Percentiles rank a stretch among this genome's conserved stretches.
phyloP scores from a whole-genome alignment of 2,329 filamentous ascomycete species.

The Colletotrichum sp. region DNA sequence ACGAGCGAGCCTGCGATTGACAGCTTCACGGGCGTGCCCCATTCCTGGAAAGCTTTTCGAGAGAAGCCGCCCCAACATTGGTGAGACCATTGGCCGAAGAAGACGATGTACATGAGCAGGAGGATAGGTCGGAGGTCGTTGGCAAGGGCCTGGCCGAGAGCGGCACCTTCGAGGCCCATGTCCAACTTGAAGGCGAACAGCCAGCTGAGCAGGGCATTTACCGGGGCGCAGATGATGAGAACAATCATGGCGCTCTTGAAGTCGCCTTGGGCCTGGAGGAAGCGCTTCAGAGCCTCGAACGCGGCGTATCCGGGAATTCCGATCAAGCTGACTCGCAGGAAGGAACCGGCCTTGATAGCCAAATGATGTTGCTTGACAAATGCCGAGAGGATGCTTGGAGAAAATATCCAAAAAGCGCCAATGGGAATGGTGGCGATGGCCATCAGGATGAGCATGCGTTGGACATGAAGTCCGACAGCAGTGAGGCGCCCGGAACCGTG shows the following conservation, averaged over 20 bases:
- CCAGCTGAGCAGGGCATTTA: constrained; percentile 55
- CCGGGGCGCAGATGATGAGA: constrained; percentile 49
- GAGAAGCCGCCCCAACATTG: constrained; percentile 51
- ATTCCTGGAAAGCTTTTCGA: constrained; percentile 36
- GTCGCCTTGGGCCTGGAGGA: constrained; percentile 59
- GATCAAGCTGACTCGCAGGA: constrained; percentile 51
- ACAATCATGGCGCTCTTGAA: constrained; percentile 54
- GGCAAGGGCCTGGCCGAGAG: constrained; percentile 52
- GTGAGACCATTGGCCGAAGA: constrained; percentile 43
- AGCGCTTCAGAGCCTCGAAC: constrained; percentile 60
- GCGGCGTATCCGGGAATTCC: constrained; percentile 57
- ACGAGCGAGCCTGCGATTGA: constrained; percentile 43
- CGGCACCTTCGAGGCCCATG: constrained; percentile 56
- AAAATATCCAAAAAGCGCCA: constrained; percentile 51
- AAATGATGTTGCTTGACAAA: constrained; percentile 52
- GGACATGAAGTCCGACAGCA: constrained; percentile 56
- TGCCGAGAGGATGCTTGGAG: constrained; percentile 47
- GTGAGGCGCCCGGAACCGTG: constrained; percentile 52
- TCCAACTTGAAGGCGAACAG: constrained; percentile 45
- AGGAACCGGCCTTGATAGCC: constrained; percentile 52
- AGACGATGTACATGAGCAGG: constrained; percentile 49
- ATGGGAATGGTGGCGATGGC: constrained; percentile 51
- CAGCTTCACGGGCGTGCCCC: constrained; percentile 43
- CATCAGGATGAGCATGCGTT: constrained; percentile 57
- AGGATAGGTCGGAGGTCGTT: constrained; percentile 53